These are phyloP conservation scores for Penicillium maclennaniae DNA, from an alignment of 495 filamentous ascomycete species.

Conservation along the genomic window DNA sequence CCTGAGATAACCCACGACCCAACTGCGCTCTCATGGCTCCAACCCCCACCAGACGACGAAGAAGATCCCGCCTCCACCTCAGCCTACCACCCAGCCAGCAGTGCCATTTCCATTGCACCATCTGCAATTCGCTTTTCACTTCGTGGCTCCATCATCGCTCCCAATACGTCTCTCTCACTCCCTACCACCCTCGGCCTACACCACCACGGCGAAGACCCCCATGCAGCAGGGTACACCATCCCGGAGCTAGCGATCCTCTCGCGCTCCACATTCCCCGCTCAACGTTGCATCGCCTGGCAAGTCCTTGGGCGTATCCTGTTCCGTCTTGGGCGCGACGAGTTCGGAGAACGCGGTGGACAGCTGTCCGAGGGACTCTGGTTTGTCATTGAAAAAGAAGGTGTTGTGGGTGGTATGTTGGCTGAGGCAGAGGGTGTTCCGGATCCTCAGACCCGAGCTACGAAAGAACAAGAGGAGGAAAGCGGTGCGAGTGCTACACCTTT, in stretches of 20 bases:
- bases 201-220: slow-evolving; percentile 90
- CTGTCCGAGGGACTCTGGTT: slow-evolving; percentile 66
- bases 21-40: slow-evolving; percentile 84
- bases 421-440: slow-evolving; percentile 52
- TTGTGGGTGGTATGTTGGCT: slow-evolving; percentile 67
- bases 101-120: slow-evolving; percentile 58
- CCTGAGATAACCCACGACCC: slow-evolving; percentile 81
- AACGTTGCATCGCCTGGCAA: slow-evolving; percentile 89
- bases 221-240: slow-evolving; percentile 91
- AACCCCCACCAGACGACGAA: slow-evolving; percentile 58
- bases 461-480: slow-evolving; percentile 13
- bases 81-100: slow-evolving; percentile 74
- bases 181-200: slow-evolving; percentile 77
- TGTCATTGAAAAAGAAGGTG: slow-evolving; percentile 69
- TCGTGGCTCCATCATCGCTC: slow-evolving; percentile 69
- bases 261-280: slow-evolving; percentile 75
- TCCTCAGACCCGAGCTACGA: slow-evolving; percentile 1
- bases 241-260: slow-evolving; percentile 80
- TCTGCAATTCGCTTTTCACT: slow-evolving; percentile 87
- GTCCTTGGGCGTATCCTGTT: slow-evolving; percentile 83
- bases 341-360: slow-evolving; percentile 58
- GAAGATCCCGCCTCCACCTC: slow-evolving; percentile 48
- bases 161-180: slow-evolving; percentile 64
- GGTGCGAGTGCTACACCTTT: slow-evolving; percentile 5
- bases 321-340: slow-evolving; percentile 74